Base-by-base conservation (phyloP, 208 protist species). In the Crithidia bombi region DNA sequence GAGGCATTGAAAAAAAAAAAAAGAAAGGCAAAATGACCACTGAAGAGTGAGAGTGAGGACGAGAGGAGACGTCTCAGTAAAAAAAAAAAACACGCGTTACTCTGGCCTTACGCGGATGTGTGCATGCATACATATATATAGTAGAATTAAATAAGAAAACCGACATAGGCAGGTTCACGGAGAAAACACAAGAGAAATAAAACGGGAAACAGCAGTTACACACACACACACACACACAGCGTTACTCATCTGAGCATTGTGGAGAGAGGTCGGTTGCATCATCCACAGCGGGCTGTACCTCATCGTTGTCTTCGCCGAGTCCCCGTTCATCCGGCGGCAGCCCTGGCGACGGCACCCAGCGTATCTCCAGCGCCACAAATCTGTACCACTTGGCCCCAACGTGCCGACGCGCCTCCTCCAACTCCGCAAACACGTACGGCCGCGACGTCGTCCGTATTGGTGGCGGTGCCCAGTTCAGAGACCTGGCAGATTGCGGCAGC, bases 21-120 rank as follows among this genome's bases (percentile, higher is more conserved):
- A 4, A n/a, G n/a, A n/a, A n/a, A n/a, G n/a, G n/a, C n/a, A n/a
- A n/a, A n/a, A n/a, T n/a, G n/a, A n/a, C n/a, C n/a, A n/a, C n/a
- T n/a, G n/a, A n/a, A n/a, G n/a, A n/a, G n/a, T n/a, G n/a, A n/a
- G n/a, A n/a, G n/a, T n/a, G n/a, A n/a, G n/a, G n/a, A n/a, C n/a
- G n/a, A n/a, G n/a, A n/a, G n/a, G n/a, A n/a, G n/a, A n/a, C n/a
- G n/a, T n/a, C n/a, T n/a, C n/a, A n/a, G n/a, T n/a, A n/a, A n/a
- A n/a, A n/a, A n/a, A n/a, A n/a, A n/a, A n/a, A n/a, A n/a, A n/a
- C n/a, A n/a, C n/a, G n/a, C n/a, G n/a, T n/a, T 36, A 9, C 43
- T 52, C 41, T 54, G 58, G 9, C 61, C 39, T 73, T 62, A 67
- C 39, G 64, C 55, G 68, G 38, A 76, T 61, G 68, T 57, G 63